phyloP scores from a whole-genome alignment of 106 monocot genomes.

The Chionographis japonica region DNA sequence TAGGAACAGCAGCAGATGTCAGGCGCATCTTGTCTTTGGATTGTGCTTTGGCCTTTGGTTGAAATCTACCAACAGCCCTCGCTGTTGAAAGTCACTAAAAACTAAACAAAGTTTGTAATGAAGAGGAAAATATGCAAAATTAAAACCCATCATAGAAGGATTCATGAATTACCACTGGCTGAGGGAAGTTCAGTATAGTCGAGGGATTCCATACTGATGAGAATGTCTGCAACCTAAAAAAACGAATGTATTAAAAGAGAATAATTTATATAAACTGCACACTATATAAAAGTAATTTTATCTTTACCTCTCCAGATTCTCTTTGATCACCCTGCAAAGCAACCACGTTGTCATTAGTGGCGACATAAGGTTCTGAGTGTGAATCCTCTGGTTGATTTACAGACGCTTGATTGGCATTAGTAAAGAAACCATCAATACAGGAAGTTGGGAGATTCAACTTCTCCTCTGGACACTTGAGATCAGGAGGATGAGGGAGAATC shows the following conservation, averaged over 20 bases:
- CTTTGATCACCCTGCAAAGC: not conserved
- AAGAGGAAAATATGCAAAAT: not conserved
- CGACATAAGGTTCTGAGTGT: not conserved
- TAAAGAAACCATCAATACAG: not conserved
- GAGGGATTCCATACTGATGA: not conserved
- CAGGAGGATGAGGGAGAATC: too few species aligned
- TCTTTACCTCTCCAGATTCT: slow-evolving; percentile 1
- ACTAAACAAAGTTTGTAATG: not conserved
- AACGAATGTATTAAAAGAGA: not conserved
- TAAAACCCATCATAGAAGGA: not conserved
- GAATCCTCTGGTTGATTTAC: not conserved
- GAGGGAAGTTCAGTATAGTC: not conserved
- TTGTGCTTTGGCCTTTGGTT: not conserved
- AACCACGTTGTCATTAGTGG: not conserved
- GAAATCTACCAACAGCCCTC: not conserved
- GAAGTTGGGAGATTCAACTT: not conserved
- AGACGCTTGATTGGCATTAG: not conserved
- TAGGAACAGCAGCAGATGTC: not conserved
- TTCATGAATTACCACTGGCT: slow-evolving; percentile 1
- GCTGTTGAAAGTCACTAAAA: not conserved
- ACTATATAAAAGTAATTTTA: not conserved
- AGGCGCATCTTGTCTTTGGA: not conserved
- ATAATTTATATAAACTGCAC: not conserved
- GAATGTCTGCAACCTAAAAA: slow-evolving; percentile 6
- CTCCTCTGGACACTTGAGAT: not conserved